Evolutionary conservation across 2,329 filamentous ascomycete species (phyloP), one percentile per base, ranked within the genome.

Genomic region (Pseudogymnoascus sp.): DNA sequence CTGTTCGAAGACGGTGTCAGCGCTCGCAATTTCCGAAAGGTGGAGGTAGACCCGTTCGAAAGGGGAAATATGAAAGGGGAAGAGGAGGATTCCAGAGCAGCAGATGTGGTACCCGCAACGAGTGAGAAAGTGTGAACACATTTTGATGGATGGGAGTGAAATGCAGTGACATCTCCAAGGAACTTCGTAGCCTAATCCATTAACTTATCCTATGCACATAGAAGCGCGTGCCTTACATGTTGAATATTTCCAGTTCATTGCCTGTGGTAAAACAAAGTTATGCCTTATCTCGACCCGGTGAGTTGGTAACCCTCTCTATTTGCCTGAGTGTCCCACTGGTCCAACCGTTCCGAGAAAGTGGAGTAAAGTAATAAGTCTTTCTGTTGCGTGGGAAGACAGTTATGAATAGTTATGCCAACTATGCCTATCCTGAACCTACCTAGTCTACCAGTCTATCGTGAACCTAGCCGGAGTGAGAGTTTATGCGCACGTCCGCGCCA

Each of bases 11-110:
- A 70, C 50, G 70, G 68, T 18, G 66, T 75, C 1, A 65, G 70
- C 15, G 73, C 75, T 8, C 66, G 73, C 15, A 71, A 75, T 50
- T 77, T 73, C 71, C 81, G 84, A 6, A 41, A 36, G 33, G 36
- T 38, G n/a, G 8, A n/a, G 12, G 57, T 59, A 25, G 37, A 59
- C 20, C 9, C 22, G 36, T 59, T 59, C 53, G 28, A 35, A 37
- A 47, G 22, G 18, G 38, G 39, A 43, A 43, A 43, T 22, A 43
- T 14, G 11, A 43, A 43, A 43, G 39, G 18, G 18, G 39, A 43
- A 14, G 18, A 14, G 39, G 39, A 43, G 11, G 39, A 43, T 43
- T 18, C 39, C 22, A 9, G 39, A 22, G 39, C 22, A 18, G 9
- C 39, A 43, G 11, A 14, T 43, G 18, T 18, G 5, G 39, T 14